Base-by-base conservation (phyloP, 208 protist genomes). In the Jaenimonas drosophilae region DNA sequence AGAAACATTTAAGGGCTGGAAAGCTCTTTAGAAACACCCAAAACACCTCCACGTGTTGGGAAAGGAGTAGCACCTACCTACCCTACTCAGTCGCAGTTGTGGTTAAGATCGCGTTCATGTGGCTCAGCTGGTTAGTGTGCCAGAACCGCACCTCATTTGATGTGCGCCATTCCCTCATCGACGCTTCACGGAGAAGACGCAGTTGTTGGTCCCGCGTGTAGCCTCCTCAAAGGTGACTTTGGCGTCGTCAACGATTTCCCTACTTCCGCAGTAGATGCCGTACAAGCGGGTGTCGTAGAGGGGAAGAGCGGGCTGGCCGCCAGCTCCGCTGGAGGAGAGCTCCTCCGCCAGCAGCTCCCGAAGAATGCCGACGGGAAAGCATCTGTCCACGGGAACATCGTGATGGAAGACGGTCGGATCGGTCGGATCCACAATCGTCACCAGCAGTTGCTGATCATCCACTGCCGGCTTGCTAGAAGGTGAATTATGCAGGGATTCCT, bases 141-240 rank as follows among this genome's bases (percentile, higher is more conserved):
- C 9, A n/a, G 30, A n/a, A 14, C 14, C 9, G 7, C 9, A n/a
- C 30, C 9, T 34, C 7, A 34, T 34, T 7, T n/a, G 30, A n/a
- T 34, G 30, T 34, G 7, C 14, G 7, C 9, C 30, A n/a, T 49
- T 56, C 17, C n/a, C 17, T 32, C 46, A 19, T 20, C 27, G 36
- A 21, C 47, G 31, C 24, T 44, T 49, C 16, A 78, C 55, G 14
- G 60, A 72, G 20, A 78, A 84, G 14, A 78, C 41, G 44, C 47
- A 71, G 51, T 84, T 66, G 53, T 76, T 75, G 26, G 56, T 48
- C n/a, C 70, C 62, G n/a, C 46, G 17, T 17, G 70, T 79, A 23
- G 54, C 66, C 26, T 62, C 43, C 14, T 33, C 47, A 44, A 85
- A 85, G 16, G 59, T 74, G 2, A 59, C 19, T 1, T n/a, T 36